These are phyloP conservation scores for Aspergillus baeticus DNA, from an alignment of 495 filamentous ascomycete species.

Conservation along the genomic window DNA sequence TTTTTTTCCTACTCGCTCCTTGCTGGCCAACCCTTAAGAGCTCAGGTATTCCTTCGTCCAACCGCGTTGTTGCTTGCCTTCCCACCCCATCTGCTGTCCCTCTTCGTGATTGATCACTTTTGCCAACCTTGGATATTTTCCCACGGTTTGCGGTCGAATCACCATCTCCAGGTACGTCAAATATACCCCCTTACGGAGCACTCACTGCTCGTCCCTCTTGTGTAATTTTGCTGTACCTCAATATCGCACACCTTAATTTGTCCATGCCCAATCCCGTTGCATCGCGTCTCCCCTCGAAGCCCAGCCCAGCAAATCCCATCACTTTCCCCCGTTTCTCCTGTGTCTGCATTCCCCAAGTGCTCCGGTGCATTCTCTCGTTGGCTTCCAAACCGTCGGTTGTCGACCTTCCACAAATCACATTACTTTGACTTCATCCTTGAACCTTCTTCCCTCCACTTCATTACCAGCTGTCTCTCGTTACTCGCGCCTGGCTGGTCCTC, in stretches of 20 bases:
- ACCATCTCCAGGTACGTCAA: conserved; percentile 26
- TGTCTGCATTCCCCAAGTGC: conserved; percentile 15
- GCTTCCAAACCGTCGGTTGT: conserved; percentile 15
- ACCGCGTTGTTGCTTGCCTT: conserved; percentile 21
- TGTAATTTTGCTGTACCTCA: conserved; percentile 17
- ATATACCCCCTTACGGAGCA: conserved; percentile 12
- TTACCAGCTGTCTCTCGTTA: conserved; percentile 3
- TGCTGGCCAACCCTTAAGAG: conserved; percentile 18
- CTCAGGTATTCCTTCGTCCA: conserved; percentile 21
- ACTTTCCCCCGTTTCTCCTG: conserved; percentile 12
- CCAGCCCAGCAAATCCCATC: conserved; percentile 20
- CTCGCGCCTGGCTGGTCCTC: conserved; percentile 12
- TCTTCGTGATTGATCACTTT: conserved; percentile 26
- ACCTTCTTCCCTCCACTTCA: conserved; percentile 8
- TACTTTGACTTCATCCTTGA: conserved; percentile 16
- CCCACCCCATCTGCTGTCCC: conserved; percentile 20
- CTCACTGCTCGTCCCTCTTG: conserved; percentile 8
- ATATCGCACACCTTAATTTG: conserved; percentile 21
- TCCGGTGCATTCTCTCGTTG: conserved; percentile 17
- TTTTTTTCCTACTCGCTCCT: conserved; percentile 26
- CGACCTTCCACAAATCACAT: conserved; percentile 21
- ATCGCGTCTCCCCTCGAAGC: conserved; percentile 9
- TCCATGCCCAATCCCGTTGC: conserved; percentile 17
- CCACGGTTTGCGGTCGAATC: conserved; percentile 29
- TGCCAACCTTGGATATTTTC: conserved; percentile 9